Conservation (phyloP, 2,329 filamentous ascomycete genomes). For the Aspergillus sojae region DNA sequence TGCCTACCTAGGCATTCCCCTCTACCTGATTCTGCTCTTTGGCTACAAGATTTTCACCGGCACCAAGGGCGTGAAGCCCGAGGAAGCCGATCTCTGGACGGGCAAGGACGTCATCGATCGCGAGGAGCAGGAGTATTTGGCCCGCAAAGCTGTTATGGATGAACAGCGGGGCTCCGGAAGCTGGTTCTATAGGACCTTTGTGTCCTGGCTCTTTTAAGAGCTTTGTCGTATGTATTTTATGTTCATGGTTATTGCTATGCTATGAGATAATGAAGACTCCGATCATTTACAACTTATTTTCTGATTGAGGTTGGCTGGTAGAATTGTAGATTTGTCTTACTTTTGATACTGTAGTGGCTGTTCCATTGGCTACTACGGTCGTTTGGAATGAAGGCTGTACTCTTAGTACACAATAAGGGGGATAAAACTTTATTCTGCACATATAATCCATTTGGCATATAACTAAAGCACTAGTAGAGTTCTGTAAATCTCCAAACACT, state of each 20-base stretch:
- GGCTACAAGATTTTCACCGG: conserved; percentile 65
- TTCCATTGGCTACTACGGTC: background rate
- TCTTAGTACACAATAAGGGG: no score
- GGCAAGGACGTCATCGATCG: conserved; percentile 74
- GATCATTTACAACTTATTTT: background rate
- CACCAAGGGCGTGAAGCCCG: conserved; percentile 58
- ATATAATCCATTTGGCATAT: background rate
- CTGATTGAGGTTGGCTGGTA: no score
- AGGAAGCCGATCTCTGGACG: conserved; percentile 68
- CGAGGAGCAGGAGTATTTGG: conserved; percentile 71
- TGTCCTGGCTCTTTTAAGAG: conserved; percentile 62
- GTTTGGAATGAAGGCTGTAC: no score
- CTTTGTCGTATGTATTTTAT: background rate
- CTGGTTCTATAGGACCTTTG: conserved; percentile 62
- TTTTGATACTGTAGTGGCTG: background rate
- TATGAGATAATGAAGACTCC: conserved; percentile 3
- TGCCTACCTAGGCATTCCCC: conserved; percentile 74
- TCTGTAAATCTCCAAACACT: no score
- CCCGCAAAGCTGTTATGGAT: conserved; percentile 50
- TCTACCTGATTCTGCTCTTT: conserved; percentile 70
- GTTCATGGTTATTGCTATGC: background rate
- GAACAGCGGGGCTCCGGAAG: conserved; percentile 39
- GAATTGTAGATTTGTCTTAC: no score
- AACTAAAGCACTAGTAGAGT: background rate
- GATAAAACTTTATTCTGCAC: no score